Percentiles rank a stretch among this genome's conserved stretches.
phyloP scores from a whole-genome alignment of 106 monocot genomes.

The Phalaenopsis equestris region DNA sequence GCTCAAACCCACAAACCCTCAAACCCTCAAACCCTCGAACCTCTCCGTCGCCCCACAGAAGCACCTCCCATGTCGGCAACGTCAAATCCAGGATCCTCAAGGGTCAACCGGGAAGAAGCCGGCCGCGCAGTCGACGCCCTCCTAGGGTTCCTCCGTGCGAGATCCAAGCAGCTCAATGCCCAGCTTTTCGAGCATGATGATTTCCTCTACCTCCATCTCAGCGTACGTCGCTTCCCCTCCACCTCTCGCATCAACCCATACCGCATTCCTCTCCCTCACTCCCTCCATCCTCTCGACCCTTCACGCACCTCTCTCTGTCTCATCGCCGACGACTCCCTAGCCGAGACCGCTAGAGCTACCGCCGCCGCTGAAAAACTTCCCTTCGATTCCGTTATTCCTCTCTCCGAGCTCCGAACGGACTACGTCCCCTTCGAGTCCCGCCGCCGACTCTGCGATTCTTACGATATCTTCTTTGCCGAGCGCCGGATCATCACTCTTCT shows the following conservation, averaged over 20 bases:
- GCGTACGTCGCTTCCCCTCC: constrained; percentile 30
- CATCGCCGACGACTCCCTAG: constrained; percentile 30
- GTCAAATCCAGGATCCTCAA: not conserved
- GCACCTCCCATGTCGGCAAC: not conserved
- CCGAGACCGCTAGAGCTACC: constrained; percentile 4
- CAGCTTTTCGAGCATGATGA: constrained; percentile 34
- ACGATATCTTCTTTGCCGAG: constrained; percentile 47
- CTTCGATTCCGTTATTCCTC: constrained; percentile 18
- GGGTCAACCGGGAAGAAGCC: constrained; percentile 10
- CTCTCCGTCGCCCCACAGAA: not conserved
- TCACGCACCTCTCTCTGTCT: constrained; percentile 29
- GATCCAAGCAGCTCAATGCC: constrained; percentile 20
- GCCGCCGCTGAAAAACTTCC: constrained; percentile 18
- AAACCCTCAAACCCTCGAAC: not conserved
- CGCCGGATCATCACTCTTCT: constrained; percentile 30
- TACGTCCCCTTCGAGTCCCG: constrained; percentile 30
- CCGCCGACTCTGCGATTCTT: constrained; percentile 25
- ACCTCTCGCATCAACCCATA: constrained; percentile 23
- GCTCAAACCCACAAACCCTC: not conserved
- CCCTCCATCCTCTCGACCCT: constrained; percentile 17
- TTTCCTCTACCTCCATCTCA: constrained; percentile 36
- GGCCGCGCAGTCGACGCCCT: constrained; percentile 27
- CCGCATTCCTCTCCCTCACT: constrained; percentile 48
- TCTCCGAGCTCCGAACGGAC: constrained; percentile 32
- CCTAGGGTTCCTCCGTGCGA: constrained; percentile 16